A percentile compares a stretch with the other conserved stretches of the same genome.
Evolutionary conservation across 345 rosid species (phyloP).

Genomic region (Lepidium aucheri): DNA sequence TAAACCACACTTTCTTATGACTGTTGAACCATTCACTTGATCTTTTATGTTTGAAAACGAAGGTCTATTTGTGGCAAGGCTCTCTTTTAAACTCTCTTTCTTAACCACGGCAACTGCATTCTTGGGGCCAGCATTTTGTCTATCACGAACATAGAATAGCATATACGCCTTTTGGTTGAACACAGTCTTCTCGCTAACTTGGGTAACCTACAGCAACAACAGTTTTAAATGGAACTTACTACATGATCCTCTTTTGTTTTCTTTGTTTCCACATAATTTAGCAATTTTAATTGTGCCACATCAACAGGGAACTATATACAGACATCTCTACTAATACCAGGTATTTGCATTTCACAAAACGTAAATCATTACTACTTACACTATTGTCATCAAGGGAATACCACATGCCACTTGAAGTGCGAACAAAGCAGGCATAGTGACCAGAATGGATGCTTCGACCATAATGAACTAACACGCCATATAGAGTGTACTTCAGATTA

Average conservation of each 20-base stretch:
- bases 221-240: neutral
- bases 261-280: neutral
- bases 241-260: neutral
- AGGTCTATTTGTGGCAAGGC: slow-evolving; percentile 24
- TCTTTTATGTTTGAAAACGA: slow-evolving; percentile 28
- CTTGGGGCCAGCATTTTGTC: slow-evolving; percentile 41
- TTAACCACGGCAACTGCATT: slow-evolving; percentile 30
- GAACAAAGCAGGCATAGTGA: slow-evolving; percentile 83
- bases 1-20: slow-evolving; percentile 8
- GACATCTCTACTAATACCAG: neutral
- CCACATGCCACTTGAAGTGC: slow-evolving; percentile 93
- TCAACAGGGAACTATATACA: neutral
- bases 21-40: slow-evolving; percentile 27
- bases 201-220: slow-evolving; percentile 55
- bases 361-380: slow-evolving; percentile 37
- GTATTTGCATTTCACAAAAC: slow-evolving; percentile 12
- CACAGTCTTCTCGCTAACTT: slow-evolving; percentile 71
- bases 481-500: slow-evolving; percentile 76
- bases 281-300: neutral
- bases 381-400: slow-evolving; percentile 82
- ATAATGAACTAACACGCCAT: slow-evolving; percentile 88
- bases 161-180: slow-evolving; percentile 92
- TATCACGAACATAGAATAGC: slow-evolving; percentile 93
- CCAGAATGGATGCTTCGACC: slow-evolving; percentile 90
- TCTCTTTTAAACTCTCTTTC: slow-evolving; percentile 42